These are phyloP conservation scores for Tolypocladium endophyticum DNA, from an alignment of 2,329 filamentous ascomycete genomes.

Conservation along the genomic window DNA sequence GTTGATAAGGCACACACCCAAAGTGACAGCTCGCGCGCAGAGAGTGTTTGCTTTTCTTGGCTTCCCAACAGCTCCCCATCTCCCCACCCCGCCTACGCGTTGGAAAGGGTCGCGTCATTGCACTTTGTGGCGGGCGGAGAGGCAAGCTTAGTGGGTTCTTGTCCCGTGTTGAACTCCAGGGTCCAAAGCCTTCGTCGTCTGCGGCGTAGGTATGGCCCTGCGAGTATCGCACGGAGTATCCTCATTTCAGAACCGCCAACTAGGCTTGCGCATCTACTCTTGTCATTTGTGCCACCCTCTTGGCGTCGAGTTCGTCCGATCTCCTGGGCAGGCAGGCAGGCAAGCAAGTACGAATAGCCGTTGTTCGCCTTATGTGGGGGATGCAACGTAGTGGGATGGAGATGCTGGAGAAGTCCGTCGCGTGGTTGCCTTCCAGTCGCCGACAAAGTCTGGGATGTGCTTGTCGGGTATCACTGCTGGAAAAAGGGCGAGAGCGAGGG, in stretches of 20 bases:
- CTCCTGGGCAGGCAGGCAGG: too few species aligned
- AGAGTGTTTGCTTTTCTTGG: constrained; percentile 7
- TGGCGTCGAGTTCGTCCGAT: neutral
- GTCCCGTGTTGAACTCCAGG: neutral
- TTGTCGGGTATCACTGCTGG: neutral
- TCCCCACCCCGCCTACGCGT: neutral
- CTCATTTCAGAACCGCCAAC: neutral
- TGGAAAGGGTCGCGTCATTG: constrained; percentile 5
- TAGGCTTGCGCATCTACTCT: neutral
- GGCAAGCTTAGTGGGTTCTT: neutral
- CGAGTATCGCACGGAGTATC: neutral
- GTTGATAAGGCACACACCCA: neutral
- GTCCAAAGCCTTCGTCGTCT: neutral
- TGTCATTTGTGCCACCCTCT: neutral
- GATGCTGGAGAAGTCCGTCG: neutral
- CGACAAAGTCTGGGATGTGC: neutral
- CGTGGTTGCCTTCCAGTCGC: neutral
- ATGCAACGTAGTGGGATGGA: neutral
- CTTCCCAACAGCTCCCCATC: neutral
- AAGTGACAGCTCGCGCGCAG: constrained; percentile 15
- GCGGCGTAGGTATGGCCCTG: neutral
- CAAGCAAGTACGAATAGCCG: neutral
- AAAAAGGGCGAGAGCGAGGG: neutral
- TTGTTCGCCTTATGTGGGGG: neutral
- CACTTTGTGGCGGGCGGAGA: neutral